phyloP scores from a whole-genome alignment of 129 eudicot species.

The Artemisia annua region DNA sequence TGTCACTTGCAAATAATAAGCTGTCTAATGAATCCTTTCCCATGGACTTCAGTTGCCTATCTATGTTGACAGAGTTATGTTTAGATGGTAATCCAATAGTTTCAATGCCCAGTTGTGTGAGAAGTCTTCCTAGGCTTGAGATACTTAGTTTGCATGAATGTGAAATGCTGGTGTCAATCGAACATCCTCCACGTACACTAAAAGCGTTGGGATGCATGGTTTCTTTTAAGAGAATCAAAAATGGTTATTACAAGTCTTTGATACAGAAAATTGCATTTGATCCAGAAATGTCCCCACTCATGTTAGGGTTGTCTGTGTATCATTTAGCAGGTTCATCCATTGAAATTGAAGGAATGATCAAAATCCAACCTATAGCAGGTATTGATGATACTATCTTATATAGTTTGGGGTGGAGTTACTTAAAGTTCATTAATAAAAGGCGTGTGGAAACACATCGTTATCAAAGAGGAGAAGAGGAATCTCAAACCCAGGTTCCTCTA shows the following conservation, averaged over 20 bases:
- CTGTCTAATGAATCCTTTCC: not conserved
- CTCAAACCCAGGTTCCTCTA: conserved; percentile 24
- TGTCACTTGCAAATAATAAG: not conserved
- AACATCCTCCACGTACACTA: not conserved
- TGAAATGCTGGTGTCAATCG: not conserved
- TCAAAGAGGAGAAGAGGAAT: not conserved
- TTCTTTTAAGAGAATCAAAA: too few species aligned
- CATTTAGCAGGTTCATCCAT: conserved; percentile 7
- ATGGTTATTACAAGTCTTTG: not conserved
- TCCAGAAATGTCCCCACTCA: conserved; percentile 20
- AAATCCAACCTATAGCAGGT: too few species aligned
- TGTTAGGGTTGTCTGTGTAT: not conserved
- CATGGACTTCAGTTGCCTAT: not conserved
- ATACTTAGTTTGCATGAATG: not conserved
- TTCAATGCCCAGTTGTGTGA: conserved; percentile 8
- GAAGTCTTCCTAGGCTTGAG: conserved; percentile 13
- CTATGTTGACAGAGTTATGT: conserved; percentile 1
- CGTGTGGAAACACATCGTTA: too few species aligned
- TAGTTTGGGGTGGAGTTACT: too few species aligned
- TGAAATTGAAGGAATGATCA: too few species aligned
- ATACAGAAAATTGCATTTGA: conserved; percentile 2
- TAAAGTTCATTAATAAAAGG: too few species aligned
- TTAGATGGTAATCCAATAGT: conserved; percentile 16
- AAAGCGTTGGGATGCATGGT: not conserved
- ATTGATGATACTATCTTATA: too few species aligned